Evolutionary conservation across 495 filamentous ascomycete genomes (phyloP), one percentile per base, ranked within the genome.

Genomic region (Glutinoglossum americanum): DNA sequence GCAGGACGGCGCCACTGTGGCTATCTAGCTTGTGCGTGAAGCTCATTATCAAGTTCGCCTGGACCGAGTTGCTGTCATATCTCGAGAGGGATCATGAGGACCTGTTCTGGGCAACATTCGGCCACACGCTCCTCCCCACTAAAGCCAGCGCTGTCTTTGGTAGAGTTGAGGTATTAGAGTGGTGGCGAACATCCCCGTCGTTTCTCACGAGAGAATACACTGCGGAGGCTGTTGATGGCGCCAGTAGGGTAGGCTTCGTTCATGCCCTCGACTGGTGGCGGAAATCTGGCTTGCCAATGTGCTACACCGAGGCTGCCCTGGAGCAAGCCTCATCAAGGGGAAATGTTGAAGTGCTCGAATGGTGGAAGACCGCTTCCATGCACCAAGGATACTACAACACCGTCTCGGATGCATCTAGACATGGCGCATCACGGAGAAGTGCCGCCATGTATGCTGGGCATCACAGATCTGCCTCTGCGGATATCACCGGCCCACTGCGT

Each of bases 211-310:
- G 89, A 69, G 80, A 89, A 64, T 83, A 84, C 66, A 76, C 72
- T 39, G 72, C 79, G 49, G 88, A 94, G 66, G 85, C 89, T 28
- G 76, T 96, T 63, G 85, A 96, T 67, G 82, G 84, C 44, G 89
- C 89, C 13, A 90, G 84, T 17, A 80, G 81, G 45, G 79, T 84
- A 39, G 89, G 89, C 13, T 87, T 87, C 62, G 74, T 90, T 27
- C 79, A 84, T 57, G 85, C 94, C 0, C 74, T 96, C 3, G 83
- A 94, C 51, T 96, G 89, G 89, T 96, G 89, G 89, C 80, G 82
- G 17, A 72, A 77, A 25, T 89, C 85, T 0, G 85, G 83, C 0
- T 76, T 96, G 0, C 76, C 83, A 13, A 74, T 94, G 3, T 83
- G 83, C 60, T 94, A 93, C 66, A 87, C 81, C 25, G 89, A 94